Conservation (phyloP, 1,284 basidiomycete genomes). For the Xerocomus cyaneibrunnescens region DNA sequence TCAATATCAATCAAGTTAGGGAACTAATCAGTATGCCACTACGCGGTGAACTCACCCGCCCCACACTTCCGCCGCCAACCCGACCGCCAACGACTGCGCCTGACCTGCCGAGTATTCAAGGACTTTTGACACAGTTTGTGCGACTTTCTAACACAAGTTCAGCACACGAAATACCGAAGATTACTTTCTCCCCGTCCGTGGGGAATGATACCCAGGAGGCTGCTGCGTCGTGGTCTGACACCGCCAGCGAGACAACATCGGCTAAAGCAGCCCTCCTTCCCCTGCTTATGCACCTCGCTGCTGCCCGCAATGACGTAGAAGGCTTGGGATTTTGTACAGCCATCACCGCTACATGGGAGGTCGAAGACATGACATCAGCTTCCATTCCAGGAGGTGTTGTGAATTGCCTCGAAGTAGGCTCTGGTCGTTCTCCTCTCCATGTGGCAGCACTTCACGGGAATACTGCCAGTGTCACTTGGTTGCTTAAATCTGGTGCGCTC, state of each 20-base stretch:
- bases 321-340: constrained; percentile 59
- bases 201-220: constrained; percentile 45
- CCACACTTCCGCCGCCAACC: constrained; percentile 40
- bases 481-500: constrained; percentile 80
- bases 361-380: constrained; percentile 25
- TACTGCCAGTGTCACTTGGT: constrained; percentile 49
- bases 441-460: constrained; percentile 76
- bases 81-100: constrained; percentile 46
- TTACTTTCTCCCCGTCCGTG: constrained; percentile 44
- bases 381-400: constrained; percentile 62
- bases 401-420: constrained; percentile 66
- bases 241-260: constrained; percentile 66
- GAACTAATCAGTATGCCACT: constrained; percentile 77
- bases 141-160: constrained; percentile 52
- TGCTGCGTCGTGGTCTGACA: constrained; percentile 74
- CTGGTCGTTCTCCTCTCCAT: constrained; percentile 78
- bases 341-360: constrained; percentile 31
- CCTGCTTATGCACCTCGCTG: constrained; percentile 75
- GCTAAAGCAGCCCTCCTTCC: constrained; percentile 72
- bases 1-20: constrained; percentile 67
- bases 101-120: constrained; percentile 60
- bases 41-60: constrained; percentile 81
- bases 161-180: constrained; percentile 40
- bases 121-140: constrained; percentile 64
- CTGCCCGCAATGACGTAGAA: constrained; percentile 63